A percentile compares a stretch with the other conserved stretches of the same genome.
These are phyloP conservation scores for Pyrenopolyporus hunteri DNA, from an alignment of 495 filamentous ascomycete species.

Conservation along the genomic window DNA sequence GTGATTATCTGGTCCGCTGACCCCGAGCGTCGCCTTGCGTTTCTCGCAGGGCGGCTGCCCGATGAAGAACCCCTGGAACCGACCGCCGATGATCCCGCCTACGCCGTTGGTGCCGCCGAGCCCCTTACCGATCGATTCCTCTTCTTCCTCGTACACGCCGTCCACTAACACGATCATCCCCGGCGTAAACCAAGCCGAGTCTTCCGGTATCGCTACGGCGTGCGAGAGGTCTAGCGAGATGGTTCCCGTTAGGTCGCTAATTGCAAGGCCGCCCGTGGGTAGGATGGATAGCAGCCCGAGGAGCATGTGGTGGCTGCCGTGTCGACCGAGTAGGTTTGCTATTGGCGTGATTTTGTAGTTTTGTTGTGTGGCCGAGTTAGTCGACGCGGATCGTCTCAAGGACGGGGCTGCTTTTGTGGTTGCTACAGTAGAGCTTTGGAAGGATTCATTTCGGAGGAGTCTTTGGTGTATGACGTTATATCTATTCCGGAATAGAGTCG, in stretches of 20 bases:
- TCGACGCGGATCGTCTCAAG: slow-evolving; percentile 62
- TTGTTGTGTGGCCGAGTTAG: slow-evolving; percentile 57
- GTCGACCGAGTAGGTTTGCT: slow-evolving; percentile 89
- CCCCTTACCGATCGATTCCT: slow-evolving; percentile 66
- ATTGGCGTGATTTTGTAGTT: slow-evolving; percentile 91
- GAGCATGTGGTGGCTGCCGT: slow-evolving; percentile 82
- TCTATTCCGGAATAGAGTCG: slow-evolving; percentile 81
- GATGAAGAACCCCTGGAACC: slow-evolving; percentile 86
- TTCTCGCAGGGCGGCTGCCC: slow-evolving; percentile 90
- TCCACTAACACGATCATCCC: slow-evolving; percentile 96
- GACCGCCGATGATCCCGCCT: slow-evolving; percentile 85
- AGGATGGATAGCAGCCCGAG: slow-evolving; percentile 82
- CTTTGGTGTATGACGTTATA: slow-evolving; percentile 91
- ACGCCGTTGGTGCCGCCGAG: slow-evolving; percentile 79
- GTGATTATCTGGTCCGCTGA: slow-evolving; percentile 61
- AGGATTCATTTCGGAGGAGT: slow-evolving; percentile 88
- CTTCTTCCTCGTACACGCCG: slow-evolving; percentile 92
- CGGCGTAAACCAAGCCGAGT: slow-evolving; percentile 88
- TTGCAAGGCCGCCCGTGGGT: slow-evolving; percentile 80
- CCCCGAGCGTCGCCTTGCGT: slow-evolving; percentile 76
- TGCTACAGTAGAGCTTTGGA: slow-evolving; percentile 76
- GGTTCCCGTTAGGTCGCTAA: slow-evolving; percentile 85
- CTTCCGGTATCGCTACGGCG: slow-evolving; percentile 78
- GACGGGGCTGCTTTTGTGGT: slow-evolving; percentile 52
- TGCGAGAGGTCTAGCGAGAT: slow-evolving; percentile 84